phyloP scores from a whole-genome alignment of 1,139 yeast species.

The Hemisphaericaspora subhashii region DNA sequence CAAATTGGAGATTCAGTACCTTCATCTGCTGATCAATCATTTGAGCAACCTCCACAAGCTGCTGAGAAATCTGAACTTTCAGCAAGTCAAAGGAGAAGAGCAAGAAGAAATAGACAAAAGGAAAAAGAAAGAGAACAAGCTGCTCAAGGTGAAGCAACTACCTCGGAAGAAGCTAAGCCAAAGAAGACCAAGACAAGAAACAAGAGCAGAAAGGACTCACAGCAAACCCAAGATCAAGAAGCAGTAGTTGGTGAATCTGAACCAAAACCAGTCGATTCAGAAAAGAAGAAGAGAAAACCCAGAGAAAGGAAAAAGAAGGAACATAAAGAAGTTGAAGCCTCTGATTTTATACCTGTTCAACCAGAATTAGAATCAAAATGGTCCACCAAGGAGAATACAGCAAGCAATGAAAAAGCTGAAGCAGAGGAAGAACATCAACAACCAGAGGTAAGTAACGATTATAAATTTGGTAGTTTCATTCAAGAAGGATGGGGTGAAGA shows the following conservation, averaged over 20 bases:
- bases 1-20: background rate
- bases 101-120: background rate
- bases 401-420: background rate
- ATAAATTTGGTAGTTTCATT: slow-evolving; percentile 4
- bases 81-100: background rate
- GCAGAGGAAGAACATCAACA: background rate
- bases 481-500: slow-evolving; percentile 6
- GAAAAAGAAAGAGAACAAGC: background rate
- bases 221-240: background rate
- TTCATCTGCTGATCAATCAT: background rate
- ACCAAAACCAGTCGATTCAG: background rate
- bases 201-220: too few relatives aligned
- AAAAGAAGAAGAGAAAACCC: background rate
- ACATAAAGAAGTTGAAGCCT: background rate
- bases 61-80: background rate
- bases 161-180: background rate
- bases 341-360: background rate
- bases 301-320: background rate
- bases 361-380: background rate
- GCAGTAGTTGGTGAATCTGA: background rate
- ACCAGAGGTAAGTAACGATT: background rate
- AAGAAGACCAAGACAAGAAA: background rate
- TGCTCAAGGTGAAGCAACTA: background rate
- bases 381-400: background rate
- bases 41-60: background rate